Evolutionary conservation across 768 basidiomycete genomes (phyloP), one percentile per base, ranked within the genome.

Genomic region (Trametes gibbosa): DNA sequence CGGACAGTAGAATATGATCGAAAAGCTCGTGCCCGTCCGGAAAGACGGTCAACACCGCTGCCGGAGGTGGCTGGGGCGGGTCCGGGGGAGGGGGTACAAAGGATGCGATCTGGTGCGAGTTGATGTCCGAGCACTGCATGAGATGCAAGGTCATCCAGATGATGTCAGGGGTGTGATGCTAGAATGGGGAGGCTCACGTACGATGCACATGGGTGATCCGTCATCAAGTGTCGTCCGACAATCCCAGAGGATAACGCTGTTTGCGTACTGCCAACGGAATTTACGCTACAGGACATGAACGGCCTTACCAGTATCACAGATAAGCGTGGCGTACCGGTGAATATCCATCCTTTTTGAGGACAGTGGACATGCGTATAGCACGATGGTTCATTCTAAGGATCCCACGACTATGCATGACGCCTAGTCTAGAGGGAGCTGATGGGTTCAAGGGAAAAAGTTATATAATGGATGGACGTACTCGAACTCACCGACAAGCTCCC

Each of bases 31-130:
- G 77, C 3, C 77, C 79, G 53, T 75, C 72, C 0, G 79, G 78
- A 54, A 78, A 81, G 8, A 81, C 69, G 1, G 79, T 79, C 21
- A 81, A 70, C 0, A 72, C 74, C 0, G 79, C 76, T 21, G 75
- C 73, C 13, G 79, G 79, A n/a, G 78, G 72, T 1, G 80, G 80
- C 0, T 77, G 79, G 2, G 79, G 75, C 1, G 77, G 75, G 35
- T 79, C 76, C 5, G 76, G 65, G 1, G 80, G 77, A 2, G 80
- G 79, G 6, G 79, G 79, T 4, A 80, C 74, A 63, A 81, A 79
- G 1, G 76, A 70, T 0, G 80, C 80, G 1, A 80, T 69, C 46
- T 80, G 77, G 21, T 43, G 65, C 45, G 41, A 67, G 59, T 17
- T 56, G n/a, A 42, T 64, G 27, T 68, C 67, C 34, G 72, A 73